These are phyloP conservation scores for Xanthoparmelia taractica DNA, from an alignment of 495 filamentous ascomycete genomes.

Conservation along the genomic window DNA sequence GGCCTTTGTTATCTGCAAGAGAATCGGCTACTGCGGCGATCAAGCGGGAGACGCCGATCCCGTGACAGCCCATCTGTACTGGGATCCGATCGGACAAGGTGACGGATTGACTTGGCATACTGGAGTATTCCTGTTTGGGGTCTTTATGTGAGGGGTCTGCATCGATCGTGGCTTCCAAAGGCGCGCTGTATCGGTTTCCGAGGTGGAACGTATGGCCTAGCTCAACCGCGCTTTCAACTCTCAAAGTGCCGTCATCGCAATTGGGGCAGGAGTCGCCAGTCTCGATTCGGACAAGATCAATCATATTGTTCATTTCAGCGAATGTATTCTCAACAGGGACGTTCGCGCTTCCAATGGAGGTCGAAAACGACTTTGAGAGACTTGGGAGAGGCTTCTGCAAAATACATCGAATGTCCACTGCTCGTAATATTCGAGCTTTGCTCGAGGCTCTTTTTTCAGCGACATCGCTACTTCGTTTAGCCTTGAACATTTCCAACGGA, in stretches of 20 bases:
- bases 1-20: conserved; percentile 61
- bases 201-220: conserved; percentile 93
- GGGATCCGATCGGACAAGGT: conserved; percentile 32
- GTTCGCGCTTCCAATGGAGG: background rate
- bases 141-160: conserved; percentile 8
- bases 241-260: conserved; percentile 58
- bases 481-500: conserved; percentile 27
- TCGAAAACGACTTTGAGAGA: background rate
- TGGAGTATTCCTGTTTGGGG: background rate
- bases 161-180: conserved; percentile 56
- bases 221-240: conserved; percentile 67
- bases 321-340: background rate
- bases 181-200: conserved; percentile 76
- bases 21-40: conserved; percentile 75
- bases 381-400: background rate
- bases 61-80: conserved; percentile 93
- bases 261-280: conserved; percentile 64
- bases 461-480: background rate
- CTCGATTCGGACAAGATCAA: conserved; percentile 56
- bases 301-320: background rate
- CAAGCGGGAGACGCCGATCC: conserved; percentile 87
- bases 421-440: background rate
- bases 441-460: background rate
- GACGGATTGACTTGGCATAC: background rate
- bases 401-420: conserved; percentile 7